Evolutionary conservation across 441 rosid species (phyloP).

Genomic region (Croton setiger): DNA sequence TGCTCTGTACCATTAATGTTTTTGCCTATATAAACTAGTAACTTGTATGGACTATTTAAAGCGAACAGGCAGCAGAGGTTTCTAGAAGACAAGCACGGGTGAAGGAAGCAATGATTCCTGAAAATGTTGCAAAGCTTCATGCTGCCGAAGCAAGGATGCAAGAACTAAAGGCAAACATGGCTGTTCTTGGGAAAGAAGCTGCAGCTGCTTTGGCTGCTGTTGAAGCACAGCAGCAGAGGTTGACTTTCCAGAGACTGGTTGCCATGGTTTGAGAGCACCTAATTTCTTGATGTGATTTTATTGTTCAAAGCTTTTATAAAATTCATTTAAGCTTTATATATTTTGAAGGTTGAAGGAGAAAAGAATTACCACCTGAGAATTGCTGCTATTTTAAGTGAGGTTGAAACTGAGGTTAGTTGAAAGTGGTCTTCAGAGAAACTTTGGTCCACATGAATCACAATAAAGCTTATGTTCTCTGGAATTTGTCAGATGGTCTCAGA

Average conservation of each 20-base stretch:
- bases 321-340: constrained; percentile 11
- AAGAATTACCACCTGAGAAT: constrained; percentile 78
- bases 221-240: constrained; percentile 83
- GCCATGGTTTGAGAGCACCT: constrained; percentile 53
- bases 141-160: constrained; percentile 80
- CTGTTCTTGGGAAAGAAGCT: constrained; percentile 93
- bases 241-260: constrained; percentile 86
- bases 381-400: constrained; percentile 83
- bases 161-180: constrained; percentile 85
- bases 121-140: constrained; percentile 84
- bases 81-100: constrained; percentile 71
- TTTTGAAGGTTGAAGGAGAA: constrained; percentile 82
- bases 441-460: constrained; percentile 12
- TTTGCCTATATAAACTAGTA: constrained; percentile 25
- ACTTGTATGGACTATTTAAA: constrained; percentile 24
- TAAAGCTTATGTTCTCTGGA: constrained; percentile 19
- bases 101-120: constrained; percentile 76
- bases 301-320: constrained; percentile 9
- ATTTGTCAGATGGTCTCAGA: constrained; percentile 76
- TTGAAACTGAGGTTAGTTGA: constrained; percentile 89
- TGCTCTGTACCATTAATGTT: constrained; percentile 11
- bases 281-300: constrained; percentile 11
- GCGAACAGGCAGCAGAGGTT: constrained; percentile 64
- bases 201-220: constrained; percentile 89
- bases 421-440: constrained; percentile 7